A percentile compares a stretch with the other conserved stretches of the same genome.
Conservation (phyloP, 352 stramenopile genomes). For the Lagenidium giganteum region DNA sequence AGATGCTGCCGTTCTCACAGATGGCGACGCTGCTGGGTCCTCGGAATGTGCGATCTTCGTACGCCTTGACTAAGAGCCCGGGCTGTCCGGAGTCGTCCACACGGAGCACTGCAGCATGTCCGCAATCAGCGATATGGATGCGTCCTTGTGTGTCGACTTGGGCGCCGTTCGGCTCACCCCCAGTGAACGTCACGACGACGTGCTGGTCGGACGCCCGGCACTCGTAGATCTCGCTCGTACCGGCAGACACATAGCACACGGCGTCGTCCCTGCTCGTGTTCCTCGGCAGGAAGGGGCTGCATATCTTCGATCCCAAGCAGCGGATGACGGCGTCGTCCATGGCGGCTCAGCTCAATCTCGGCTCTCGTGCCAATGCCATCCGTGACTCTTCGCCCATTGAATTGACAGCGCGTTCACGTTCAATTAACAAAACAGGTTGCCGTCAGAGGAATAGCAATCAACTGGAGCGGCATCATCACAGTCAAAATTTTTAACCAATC, state of each 20-base stretch:
- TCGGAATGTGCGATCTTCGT: conserved; percentile 75
- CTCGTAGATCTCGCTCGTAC: conserved; percentile 63
- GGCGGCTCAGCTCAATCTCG: no score
- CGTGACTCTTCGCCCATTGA: no score
- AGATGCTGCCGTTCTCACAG: conserved; percentile 48
- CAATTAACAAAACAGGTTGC: no score
- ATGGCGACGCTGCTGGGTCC: conserved; percentile 71
- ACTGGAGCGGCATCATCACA: no score
- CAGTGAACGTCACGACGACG: conserved; percentile 48
- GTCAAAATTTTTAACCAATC: no score
- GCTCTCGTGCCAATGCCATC: no score
- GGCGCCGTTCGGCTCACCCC: conserved; percentile 61
- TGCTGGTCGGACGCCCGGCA: conserved; percentile 39
- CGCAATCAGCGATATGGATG: conserved; percentile 69
- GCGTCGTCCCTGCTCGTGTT: conserved; percentile 13
- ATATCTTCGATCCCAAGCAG: conserved; percentile 69
- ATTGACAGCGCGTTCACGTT: no score
- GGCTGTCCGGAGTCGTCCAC: conserved; percentile 55
- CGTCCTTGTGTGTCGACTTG: conserved; percentile 54
- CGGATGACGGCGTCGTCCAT: conserved; percentile 37
- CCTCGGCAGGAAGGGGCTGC: conserved; percentile 51
- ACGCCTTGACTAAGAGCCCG: conserved; percentile 74
- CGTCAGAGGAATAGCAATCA: no score
- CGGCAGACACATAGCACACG: conserved; percentile 72
- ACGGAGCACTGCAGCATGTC: conserved; percentile 63